phyloP scores from a whole-genome alignment of 345 rosid genomes.

The Acer yangbiense region DNA sequence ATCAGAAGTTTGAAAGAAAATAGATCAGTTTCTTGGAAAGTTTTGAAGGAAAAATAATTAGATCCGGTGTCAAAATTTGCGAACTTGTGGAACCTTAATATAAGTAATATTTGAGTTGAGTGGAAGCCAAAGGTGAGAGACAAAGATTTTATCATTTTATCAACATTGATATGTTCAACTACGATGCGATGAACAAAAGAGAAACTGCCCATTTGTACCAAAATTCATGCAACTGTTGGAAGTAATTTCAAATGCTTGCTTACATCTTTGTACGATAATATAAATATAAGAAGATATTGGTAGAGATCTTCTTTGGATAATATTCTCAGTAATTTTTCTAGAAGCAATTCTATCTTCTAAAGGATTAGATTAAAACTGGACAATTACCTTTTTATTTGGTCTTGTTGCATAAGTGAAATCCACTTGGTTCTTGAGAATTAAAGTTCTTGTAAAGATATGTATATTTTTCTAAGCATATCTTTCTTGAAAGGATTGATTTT shows the following conservation, averaged over 20 bases:
- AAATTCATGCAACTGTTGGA: background rate
- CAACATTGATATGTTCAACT: background rate
- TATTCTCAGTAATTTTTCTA: background rate
- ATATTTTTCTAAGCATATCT: background rate
- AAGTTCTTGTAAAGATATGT: background rate
- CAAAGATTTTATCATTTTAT: background rate
- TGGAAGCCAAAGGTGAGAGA: background rate
- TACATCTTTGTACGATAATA: background rate
- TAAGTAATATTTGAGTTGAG: constrained; percentile 5
- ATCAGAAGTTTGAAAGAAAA: constrained; percentile 3
- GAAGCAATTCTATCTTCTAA: background rate
- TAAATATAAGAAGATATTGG: background rate
- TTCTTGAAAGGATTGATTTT: background rate
- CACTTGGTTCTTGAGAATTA: background rate
- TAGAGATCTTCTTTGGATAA: background rate
- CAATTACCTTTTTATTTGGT: background rate
- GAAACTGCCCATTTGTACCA: background rate
- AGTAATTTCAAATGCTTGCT: constrained; percentile 6
- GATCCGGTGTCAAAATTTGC: background rate
- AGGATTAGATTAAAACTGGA: background rate
- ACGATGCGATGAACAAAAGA: background rate
- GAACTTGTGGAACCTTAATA: background rate
- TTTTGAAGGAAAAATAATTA: background rate
- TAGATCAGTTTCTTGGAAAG: background rate
- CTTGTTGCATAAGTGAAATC: background rate